Base-by-base conservation (phyloP, 176 grass and related monocot genomes). In the Juncus effusus region DNA sequence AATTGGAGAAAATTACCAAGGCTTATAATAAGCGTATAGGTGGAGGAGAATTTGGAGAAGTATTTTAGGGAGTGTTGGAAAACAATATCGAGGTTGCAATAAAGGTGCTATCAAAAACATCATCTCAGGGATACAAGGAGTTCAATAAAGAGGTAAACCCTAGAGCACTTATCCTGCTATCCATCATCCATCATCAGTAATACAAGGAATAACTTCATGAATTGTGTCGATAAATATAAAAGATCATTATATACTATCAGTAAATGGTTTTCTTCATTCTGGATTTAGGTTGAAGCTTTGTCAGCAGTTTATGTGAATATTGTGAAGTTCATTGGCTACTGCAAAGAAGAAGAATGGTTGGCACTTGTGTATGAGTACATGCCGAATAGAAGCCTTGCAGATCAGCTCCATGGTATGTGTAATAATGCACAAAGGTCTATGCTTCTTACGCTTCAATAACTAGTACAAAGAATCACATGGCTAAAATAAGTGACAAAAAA, bases 391-490 rank as follows among this genome's bases (percentile, higher is more conserved):
- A 77, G 65, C 13, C 67, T 83, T 14, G 42, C 54, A 60, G 67
- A 68, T 36, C 61, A 78, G 57, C 57, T 83, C 10, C 72, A 65
- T 73, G 80, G 80, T 79, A n/a, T n/a, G n/a, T n/a, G n/a, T n/a
- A n/a, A n/a, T 7, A 35, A 16, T 41, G 12, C 41, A n/a, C n/a
- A n/a, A n/a, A n/a, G n/a, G n/a, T n/a, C n/a, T n/a, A 13, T 67
- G 28, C 4, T 50, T 1, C n/a, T n/a, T n/a, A n/a, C n/a, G n/a
- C n/a, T n/a, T n/a, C n/a, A n/a, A n/a, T n/a, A n/a, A n/a, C n/a
- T n/a, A n/a, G n/a, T n/a, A n/a, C n/a, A n/a, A n/a, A n/a, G n/a
- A n/a, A n/a, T n/a, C n/a, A n/a, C n/a, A n/a, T n/a, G n/a, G n/a
- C n/a, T n/a, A n/a, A n/a, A n/a, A n/a, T n/a, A n/a, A n/a, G n/a